Base-by-base conservation (phyloP, 768 basidiomycete species). In the Boletus subcaerulescens region DNA sequence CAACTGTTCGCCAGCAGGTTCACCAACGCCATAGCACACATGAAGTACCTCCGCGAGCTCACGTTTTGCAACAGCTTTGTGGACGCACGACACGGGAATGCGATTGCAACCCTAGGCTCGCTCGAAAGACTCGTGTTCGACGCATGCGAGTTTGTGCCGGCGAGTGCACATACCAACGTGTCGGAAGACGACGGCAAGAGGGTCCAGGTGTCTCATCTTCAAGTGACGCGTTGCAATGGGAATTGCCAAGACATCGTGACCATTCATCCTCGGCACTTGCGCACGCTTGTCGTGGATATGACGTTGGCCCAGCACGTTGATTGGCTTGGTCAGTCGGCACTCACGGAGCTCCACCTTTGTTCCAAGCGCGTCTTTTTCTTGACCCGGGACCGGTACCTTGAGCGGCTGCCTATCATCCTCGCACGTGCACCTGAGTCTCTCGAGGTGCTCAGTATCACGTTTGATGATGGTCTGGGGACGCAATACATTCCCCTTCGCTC, bases 61-160 rank as follows among this genome's bases (percentile, higher is more conserved):
- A 12, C 15, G 8, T 62, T 69, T 43, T 43, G 12, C 2, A 0
- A 4, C 12, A 57, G 58, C 14, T 39, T 46, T 35, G 54, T 69
- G 48, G 47, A 55, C 15, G 17, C 14, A 3, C 36, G 54, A 2
- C 42, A 66, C 42, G 57, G 53, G 60, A 2, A 22, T 12, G 57
- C 45, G 5, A 53, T 66, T 12, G 35, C 39, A n/a, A 12, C 36
- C 4, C 43, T 61, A 2, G 20, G 15, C 10, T 41, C 36, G 12
- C 67, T 68, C 46, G 46, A 63, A 20, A 18, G 48, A 11, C 55
- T 66, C 2, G 20, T 32, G 14, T 68, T 68, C 38, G n/a, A 39
- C 14, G 3, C n/a, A n/a, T 39, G 38, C 38, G 0, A 35, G 0
- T 35, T 35, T 35, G 12, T 35, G 33, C 33, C 3, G 14, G 13